These are phyloP conservation scores for Delonix regia DNA, from an alignment of 306 rosid genomes.

Conservation along the genomic window DNA sequence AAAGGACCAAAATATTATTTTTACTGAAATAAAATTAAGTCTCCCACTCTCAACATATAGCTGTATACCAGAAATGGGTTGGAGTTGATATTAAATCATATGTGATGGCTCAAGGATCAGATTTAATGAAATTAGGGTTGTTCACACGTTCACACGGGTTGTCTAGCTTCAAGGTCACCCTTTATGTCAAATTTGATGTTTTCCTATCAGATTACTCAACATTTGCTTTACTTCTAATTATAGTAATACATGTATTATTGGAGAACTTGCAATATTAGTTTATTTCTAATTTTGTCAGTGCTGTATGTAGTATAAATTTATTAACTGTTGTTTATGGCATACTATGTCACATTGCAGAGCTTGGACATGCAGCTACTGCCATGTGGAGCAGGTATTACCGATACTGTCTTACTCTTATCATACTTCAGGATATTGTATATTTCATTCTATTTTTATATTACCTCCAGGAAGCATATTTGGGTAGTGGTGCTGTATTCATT, in stretches of 20 bases:
- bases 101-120: not conserved
- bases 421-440: constrained; percentile 17
- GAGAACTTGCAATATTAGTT: constrained; percentile 3
- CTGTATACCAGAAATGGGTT: not conserved
- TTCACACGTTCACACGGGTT: not conserved
- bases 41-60: not conserved
- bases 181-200: not conserved
- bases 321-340: constrained; percentile 29
- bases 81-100: not conserved
- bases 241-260: not conserved
- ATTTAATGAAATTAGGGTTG: not conserved
- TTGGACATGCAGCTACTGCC: constrained; percentile 82
- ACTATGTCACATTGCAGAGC: constrained; percentile 63
- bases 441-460: constrained; percentile 15
- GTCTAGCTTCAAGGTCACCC: not conserved
- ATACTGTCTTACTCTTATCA: not conserved
- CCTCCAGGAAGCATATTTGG: constrained; percentile 34
- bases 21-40: too few species aligned
- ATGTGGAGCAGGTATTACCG: constrained; percentile 78
- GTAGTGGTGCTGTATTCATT: constrained; percentile 19
- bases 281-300: not conserved
- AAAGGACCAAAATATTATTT: too few species aligned
- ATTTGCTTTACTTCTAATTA: not conserved
- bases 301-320: not conserved
- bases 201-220: not conserved